Evolutionary conservation across 441 rosid genomes (phyloP).

Genomic region (Euphorbia celastroides): DNA sequence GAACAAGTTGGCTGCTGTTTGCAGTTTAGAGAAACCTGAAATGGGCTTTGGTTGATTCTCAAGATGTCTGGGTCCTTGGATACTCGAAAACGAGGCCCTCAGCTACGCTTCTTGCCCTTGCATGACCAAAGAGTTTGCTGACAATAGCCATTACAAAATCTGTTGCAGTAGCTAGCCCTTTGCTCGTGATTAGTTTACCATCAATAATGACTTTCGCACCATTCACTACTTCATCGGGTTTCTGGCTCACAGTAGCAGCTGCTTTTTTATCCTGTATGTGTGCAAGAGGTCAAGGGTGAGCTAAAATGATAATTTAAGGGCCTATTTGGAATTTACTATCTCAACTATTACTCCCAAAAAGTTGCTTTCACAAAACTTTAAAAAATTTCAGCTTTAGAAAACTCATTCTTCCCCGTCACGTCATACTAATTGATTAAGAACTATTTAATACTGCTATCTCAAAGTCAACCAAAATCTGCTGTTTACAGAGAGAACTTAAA

Average conservation of each 20-base stretch:
- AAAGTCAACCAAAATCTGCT: too few relatives aligned
- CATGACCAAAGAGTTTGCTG: conserved; percentile 74
- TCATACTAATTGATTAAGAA: too few relatives aligned
- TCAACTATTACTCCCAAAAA: too few relatives aligned
- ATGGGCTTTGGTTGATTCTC: background rate
- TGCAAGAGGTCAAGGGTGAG: conserved; percentile 10
- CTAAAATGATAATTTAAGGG: conserved; percentile 8
- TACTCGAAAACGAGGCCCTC: conserved; percentile 83
- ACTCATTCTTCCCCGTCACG: too few relatives aligned
- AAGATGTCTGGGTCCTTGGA: conserved; percentile 31
- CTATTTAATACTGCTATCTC: too few relatives aligned
- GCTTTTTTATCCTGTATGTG: conserved; percentile 2
- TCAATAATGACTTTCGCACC: conserved; percentile 74
- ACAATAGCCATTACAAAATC: conserved; percentile 72
- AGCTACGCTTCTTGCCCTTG: conserved; percentile 74
- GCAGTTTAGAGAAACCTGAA: background rate
- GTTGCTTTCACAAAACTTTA: too few relatives aligned
- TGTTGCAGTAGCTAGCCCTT: conserved; percentile 58
- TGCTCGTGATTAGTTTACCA: conserved; percentile 76
- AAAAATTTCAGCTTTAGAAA: too few relatives aligned
- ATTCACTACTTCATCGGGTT: conserved; percentile 27
- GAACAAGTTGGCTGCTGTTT: background rate
- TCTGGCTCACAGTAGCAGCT: conserved; percentile 45
- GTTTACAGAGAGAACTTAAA: too few relatives aligned
- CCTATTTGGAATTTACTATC: too few relatives aligned